Percentiles rank a stretch among this genome's conserved stretches.
Evolutionary conservation across 106 monocot genomes (phyloP).

Genomic region (Apostasia ramifera): DNA sequence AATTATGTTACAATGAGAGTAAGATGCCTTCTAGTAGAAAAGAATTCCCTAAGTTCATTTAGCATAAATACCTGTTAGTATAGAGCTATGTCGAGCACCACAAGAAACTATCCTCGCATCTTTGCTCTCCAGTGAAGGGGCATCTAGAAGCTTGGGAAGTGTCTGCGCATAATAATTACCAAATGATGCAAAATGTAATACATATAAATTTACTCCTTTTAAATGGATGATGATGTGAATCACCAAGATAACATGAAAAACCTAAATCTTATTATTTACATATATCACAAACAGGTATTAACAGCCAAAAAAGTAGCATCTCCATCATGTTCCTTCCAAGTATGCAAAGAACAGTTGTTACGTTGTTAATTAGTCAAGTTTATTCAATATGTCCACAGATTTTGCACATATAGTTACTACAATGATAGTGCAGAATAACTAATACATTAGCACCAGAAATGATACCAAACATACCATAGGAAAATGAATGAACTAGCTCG

Average conservation of each 20-base stretch:
- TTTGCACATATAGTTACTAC: no score
- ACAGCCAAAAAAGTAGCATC: no score
- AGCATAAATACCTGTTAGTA: slow-evolving; percentile 51
- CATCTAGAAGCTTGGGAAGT: slow-evolving; percentile 74
- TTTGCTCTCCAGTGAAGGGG: slow-evolving; percentile 57
- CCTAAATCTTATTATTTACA: no score
- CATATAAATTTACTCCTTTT: not conserved
- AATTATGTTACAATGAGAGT: not conserved
- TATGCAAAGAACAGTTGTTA: no score
- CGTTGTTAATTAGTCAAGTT: no score
- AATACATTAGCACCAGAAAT: no score
- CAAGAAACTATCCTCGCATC: slow-evolving; percentile 67
- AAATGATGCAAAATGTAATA: not conserved
- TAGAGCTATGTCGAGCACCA: slow-evolving; percentile 78
- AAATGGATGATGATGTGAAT: not conserved
- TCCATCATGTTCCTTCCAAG: no score
- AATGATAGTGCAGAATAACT: no score
- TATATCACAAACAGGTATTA: no score
- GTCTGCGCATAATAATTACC: slow-evolving; percentile 29
- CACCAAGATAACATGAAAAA: not conserved
- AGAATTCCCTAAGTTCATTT: not conserved
- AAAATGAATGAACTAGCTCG: no score
- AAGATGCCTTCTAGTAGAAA: not conserved
- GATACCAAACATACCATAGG: no score
- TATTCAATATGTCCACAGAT: no score